phyloP scores from a whole-genome alignment of 192 early-diverging fungal genomes.

The Radiomyces spectabilis region DNA sequence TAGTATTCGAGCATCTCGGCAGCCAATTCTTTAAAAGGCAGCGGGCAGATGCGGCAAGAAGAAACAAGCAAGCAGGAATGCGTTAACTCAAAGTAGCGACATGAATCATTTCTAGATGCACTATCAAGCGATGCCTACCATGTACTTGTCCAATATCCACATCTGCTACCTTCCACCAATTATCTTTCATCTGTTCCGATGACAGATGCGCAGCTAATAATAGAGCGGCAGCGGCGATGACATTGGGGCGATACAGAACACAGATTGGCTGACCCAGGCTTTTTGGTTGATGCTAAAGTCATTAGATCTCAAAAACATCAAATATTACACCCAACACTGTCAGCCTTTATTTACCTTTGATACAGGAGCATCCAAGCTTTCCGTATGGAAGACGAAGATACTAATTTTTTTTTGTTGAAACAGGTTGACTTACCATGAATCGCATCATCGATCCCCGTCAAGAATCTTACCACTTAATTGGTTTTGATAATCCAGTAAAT shows the following conservation, averaged over 20 bases:
- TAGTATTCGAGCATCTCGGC: conserved; percentile 10
- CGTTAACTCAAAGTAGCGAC: neutral
- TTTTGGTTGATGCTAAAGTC: neutral
- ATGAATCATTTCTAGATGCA: neutral
- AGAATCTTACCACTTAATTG: conserved; percentile 14
- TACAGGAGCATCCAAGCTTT: conserved; percentile 47
- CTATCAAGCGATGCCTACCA: conserved; percentile 4
- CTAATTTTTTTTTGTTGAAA: neutral
- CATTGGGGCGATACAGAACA: conserved; percentile 31
- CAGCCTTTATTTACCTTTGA: conserved; percentile 26
- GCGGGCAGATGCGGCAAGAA: too few species aligned
- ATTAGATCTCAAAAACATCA: neutral
- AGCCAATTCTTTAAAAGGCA: conserved; percentile 1
- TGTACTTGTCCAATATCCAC: conserved; percentile 19
- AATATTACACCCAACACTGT: neutral
- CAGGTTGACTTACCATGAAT: neutral
- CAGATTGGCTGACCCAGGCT: conserved; percentile 39
- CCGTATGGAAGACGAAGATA: conserved; percentile 21
- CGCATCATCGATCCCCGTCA: too few species aligned
- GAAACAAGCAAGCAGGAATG: neutral
- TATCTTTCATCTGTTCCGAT: neutral
- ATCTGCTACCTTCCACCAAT: conserved; percentile 7
- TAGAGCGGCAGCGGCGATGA: conserved; percentile 37
- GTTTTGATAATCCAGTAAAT: conserved; percentile 27
- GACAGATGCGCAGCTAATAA: conserved; percentile 24